phyloP scores from a whole-genome alignment of 352 stramenopile species.

The Phytophthora ramorum region DNA sequence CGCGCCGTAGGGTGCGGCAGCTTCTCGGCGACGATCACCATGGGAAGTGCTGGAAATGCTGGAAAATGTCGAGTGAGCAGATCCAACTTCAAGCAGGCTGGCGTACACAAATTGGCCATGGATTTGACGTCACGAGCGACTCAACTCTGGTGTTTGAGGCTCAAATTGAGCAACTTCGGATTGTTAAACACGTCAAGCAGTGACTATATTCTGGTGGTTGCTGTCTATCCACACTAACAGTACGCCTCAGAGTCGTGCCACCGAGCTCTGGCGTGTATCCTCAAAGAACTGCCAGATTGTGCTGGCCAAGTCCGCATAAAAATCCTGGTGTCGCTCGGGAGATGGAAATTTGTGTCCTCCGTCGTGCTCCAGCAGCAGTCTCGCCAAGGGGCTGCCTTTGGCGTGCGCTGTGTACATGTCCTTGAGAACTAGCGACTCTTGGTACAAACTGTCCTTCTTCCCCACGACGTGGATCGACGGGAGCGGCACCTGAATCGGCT shows the following conservation, averaged over 20 bases:
- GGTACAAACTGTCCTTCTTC: conserved; percentile 55
- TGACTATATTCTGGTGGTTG: conserved; percentile 19
- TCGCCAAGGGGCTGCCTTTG: conserved; percentile 41
- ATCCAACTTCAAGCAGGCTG: conserved; percentile 35
- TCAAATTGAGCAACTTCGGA: no score
- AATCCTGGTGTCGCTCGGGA: conserved; percentile 44
- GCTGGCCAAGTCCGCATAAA: conserved; percentile 51
- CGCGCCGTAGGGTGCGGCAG: conserved; percentile 21
- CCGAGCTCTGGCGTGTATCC: conserved; percentile 35
- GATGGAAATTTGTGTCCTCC: conserved; percentile 78
- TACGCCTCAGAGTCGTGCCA: conserved; percentile 33
- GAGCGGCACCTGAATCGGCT: conserved; percentile 49
- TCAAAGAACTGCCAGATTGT: conserved; percentile 60
- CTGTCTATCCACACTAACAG: conserved; percentile 16
- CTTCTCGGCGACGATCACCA: conserved; percentile 24
- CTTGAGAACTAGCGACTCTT: conserved; percentile 47
- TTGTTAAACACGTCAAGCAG: conserved; percentile 14
- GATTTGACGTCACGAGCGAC: neutral
- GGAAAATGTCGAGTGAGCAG: conserved; percentile 38
- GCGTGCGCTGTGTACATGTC: conserved; percentile 52
- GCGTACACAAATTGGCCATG: conserved; percentile 22
- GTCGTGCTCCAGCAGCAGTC: conserved; percentile 52
- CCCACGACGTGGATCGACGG: conserved; percentile 69
- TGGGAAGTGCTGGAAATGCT: conserved; percentile 10
- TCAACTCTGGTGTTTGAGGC: neutral